These are phyloP conservation scores for Umbelopsis sp. DNA, from an alignment of 192 early-diverging fungal species.

Conservation along the genomic window DNA sequence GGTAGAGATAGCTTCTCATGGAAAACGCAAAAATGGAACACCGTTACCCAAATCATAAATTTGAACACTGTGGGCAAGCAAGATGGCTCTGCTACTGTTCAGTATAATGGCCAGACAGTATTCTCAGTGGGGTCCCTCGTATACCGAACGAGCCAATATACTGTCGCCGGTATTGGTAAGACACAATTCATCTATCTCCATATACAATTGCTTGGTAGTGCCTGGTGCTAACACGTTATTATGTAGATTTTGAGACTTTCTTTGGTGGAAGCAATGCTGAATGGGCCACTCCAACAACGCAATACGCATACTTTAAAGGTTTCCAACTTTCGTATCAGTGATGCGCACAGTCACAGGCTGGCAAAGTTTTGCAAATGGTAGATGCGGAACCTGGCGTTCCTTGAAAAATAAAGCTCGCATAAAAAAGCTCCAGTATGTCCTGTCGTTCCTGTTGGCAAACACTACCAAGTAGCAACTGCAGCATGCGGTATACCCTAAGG, in stretches of 20 bases:
- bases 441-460: too few relatives aligned
- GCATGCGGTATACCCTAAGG: too few relatives aligned
- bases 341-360: background rate
- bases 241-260: conserved; percentile 25
- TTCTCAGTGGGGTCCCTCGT: conserved; percentile 8
- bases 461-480: too few relatives aligned
- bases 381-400: too few relatives aligned
- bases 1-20: conserved; percentile 53
- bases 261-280: conserved; percentile 23
- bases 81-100: conserved; percentile 21
- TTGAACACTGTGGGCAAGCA: conserved; percentile 34
- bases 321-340: conserved; percentile 2
- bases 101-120: conserved; percentile 27
- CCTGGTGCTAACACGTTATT: background rate
- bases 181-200: background rate
- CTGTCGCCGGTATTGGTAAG: conserved; percentile 21
- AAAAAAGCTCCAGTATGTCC: too few relatives aligned
- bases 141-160: background rate
- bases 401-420: too few relatives aligned
- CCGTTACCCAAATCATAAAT: conserved; percentile 43
- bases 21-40: conserved; percentile 46
- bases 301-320: conserved; percentile 20
- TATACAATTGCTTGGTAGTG: background rate
- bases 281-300: conserved; percentile 8
- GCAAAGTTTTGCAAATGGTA: too few relatives aligned